phyloP scores from a whole-genome alignment of 2,329 filamentous ascomycete genomes.

The Kalaharituber pfeilii region DNA sequence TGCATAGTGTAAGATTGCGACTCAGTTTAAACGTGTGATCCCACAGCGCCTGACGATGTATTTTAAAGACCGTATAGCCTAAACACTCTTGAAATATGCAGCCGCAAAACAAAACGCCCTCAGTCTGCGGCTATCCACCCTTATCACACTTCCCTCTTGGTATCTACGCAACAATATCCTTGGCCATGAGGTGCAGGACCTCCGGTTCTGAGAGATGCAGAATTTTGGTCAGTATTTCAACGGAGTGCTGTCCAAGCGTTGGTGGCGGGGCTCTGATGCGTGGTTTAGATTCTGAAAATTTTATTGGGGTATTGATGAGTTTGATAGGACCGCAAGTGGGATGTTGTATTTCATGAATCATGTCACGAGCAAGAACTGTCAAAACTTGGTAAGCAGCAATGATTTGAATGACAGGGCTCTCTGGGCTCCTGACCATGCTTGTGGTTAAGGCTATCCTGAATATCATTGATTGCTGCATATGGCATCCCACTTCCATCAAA shows the following conservation, averaged over 20 bases:
- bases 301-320: slow-evolving; percentile 84
- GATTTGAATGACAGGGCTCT: slow-evolving; percentile 15
- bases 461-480: slow-evolving; percentile 86
- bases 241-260: slow-evolving; percentile 69
- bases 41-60: too few relatives aligned
- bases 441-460: slow-evolving; percentile 68
- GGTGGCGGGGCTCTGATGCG: slow-evolving; percentile 63
- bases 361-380: slow-evolving; percentile 50
- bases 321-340: slow-evolving; percentile 67
- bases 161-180: slow-evolving; percentile 9
- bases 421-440: slow-evolving; percentile 48
- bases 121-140: too few relatives aligned
- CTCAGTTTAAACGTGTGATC: too few relatives aligned
- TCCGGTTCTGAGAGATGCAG: slow-evolving; percentile 37
- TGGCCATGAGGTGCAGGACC: slow-evolving; percentile 18
- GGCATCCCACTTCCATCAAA: slow-evolving; percentile 88
- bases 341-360: slow-evolving; percentile 82
- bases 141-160: too few relatives aligned
- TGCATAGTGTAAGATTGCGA: too few relatives aligned
- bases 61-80: too few relatives aligned
- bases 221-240: slow-evolving; percentile 51
- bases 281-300: slow-evolving; percentile 71
- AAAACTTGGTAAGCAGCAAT: neutral
- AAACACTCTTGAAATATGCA: too few relatives aligned
- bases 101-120: too few relatives aligned